phyloP scores from a whole-genome alignment of 2,329 filamentous ascomycete genomes.

The Aspergillus ruber region DNA sequence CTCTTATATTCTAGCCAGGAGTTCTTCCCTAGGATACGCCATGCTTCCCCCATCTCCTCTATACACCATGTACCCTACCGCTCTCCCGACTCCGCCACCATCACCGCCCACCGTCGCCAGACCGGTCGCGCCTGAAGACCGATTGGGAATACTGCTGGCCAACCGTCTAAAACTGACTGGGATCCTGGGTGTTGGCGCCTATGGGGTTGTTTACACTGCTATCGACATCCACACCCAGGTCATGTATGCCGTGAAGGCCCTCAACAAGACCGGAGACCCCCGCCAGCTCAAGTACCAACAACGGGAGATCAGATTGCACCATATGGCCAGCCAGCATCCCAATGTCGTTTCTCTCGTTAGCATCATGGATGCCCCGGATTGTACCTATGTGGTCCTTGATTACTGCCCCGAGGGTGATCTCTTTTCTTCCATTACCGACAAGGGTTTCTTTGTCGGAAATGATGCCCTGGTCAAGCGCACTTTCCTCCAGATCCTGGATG shows the following conservation, averaged over 20 bases:
- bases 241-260: conserved; percentile 90
- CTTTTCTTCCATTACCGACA: conserved; percentile 95
- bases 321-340: conserved; percentile 77
- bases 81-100: conserved; percentile 42
- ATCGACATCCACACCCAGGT: conserved; percentile 73
- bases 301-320: conserved; percentile 86
- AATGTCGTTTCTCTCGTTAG: conserved; percentile 92
- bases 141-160: conserved; percentile 76
- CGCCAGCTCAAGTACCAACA: conserved; percentile 87
- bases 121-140: conserved; percentile 68
- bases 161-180: conserved; percentile 75
- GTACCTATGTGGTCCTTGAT: conserved; percentile 93
- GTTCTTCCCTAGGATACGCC: conserved; percentile 1
- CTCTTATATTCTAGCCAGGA: conserved; percentile 1
- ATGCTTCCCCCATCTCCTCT: conserved; percentile 2
- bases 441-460: conserved; percentile 86
- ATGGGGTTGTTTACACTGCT: conserved; percentile 91
- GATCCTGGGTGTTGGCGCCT: conserved; percentile 87
- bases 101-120: conserved; percentile 37
- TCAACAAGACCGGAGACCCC: conserved; percentile 87
- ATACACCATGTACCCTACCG: conserved; percentile 36
- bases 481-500: conserved; percentile 93
- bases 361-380: conserved; percentile 86
- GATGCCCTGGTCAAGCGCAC: conserved; percentile 78
- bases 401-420: conserved; percentile 95